Base-by-base conservation (phyloP, 768 basidiomycete species). In the Termitomyces heimii region DNA sequence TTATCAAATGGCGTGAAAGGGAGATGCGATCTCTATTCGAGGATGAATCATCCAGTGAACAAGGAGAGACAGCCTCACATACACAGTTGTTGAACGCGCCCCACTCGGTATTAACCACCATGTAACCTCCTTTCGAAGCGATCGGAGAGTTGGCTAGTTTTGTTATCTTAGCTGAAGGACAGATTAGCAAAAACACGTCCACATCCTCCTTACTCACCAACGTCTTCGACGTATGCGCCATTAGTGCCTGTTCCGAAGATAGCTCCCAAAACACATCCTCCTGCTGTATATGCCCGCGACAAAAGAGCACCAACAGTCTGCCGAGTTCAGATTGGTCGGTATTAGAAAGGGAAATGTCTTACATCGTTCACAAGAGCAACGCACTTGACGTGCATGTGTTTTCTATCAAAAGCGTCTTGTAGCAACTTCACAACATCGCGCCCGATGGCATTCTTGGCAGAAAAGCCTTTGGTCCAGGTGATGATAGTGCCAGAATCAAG, bases 171-270 rank as follows among this genome's bases (percentile, higher is more conserved):
- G 82, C 78, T 80, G 37, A 1, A 22, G 28, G 16, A 37, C 31
- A 31, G 7, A 29, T 58, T 35, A 50, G 22, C 18, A 43, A 13
- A n/a, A 28, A 42, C 6, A 20, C 45, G 18, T 7, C 9, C 22
- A 10, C 31, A 44, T 31, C 10, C 24, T 29, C n/a, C 14, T 14
- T 35, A 65, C 77, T 65, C 58, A 81, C 80, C 70, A 31, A 94
- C 75, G 62, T 89, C 80, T 70, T 98, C 96, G 49, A 99, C 83
- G 72, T 97, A 99, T 12, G 97, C 97, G 31, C 97, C 97, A 67
- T 99, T 99, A 5, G 97, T 98, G 18, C 97, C 97, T 0, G 97
- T 99, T 26, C 97, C 97, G 68, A 98, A 98, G 65, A 98, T 98
- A 54, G 88, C 88, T 47, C 88, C 90, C 34, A 95, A 82, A 16